Conservation (phyloP, 345 rosid genomes). For the Eucalyptus curtisii region DNA sequence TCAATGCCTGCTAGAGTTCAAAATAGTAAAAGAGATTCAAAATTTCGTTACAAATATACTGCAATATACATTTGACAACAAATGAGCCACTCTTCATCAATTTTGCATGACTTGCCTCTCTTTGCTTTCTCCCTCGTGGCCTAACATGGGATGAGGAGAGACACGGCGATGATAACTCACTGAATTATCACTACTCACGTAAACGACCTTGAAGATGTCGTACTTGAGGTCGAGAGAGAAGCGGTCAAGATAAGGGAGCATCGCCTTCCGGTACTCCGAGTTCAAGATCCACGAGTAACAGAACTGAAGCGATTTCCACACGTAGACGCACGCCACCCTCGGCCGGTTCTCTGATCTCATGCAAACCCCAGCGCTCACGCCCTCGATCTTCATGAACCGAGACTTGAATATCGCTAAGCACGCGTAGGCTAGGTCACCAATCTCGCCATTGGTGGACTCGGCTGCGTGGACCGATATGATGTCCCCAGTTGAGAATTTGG, state of each 20-base stretch:
- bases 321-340: conserved; percentile 14
- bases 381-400: conserved; percentile 28
- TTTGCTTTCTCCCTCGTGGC: not conserved
- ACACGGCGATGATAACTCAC: not conserved
- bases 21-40: not conserved
- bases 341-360: conserved; percentile 13
- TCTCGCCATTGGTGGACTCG: not conserved
- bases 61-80: not conserved
- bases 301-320: conserved; percentile 30
- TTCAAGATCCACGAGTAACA: conserved; percentile 43
- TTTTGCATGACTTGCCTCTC: not conserved
- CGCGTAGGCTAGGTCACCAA: conserved; percentile 18
- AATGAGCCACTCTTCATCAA: not conserved
- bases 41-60: not conserved
- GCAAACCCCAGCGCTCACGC: conserved; percentile 39
- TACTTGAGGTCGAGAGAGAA: conserved; percentile 19
- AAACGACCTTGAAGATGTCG: conserved; percentile 36
- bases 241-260: conserved; percentile 13
- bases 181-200: conserved; percentile 10
- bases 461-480: conserved; percentile 12
- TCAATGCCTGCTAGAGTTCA: not conserved
- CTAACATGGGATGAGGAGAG: not conserved
- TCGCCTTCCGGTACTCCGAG: conserved; percentile 9
- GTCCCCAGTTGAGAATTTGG: conserved; percentile 36
- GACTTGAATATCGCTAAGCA: conserved; percentile 35